phyloP scores from a whole-genome alignment of 2,329 filamentous ascomycete species.

The Pseudogymnoascus sp. region DNA sequence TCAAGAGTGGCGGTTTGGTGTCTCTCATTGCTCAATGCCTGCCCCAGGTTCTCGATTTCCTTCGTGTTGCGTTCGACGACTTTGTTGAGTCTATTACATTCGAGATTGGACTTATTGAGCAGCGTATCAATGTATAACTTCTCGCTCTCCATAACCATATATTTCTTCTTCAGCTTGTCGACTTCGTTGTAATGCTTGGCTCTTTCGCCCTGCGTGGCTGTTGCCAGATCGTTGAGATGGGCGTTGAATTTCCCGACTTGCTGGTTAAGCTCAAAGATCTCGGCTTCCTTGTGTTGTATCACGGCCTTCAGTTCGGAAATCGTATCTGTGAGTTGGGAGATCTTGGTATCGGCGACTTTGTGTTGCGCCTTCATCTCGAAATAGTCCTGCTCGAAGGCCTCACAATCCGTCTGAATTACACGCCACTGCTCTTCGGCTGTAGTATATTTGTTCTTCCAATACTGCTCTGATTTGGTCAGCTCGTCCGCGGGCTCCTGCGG shows the following conservation, averaged over 20 bases:
- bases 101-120: background rate
- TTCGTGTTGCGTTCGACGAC: background rate
- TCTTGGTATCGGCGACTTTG: background rate
- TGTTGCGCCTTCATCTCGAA: background rate
- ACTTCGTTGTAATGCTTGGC: background rate
- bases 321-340: background rate
- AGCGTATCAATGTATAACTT: background rate
- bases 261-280: background rate
- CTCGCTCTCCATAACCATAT: background rate
- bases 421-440: background rate
- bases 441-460: background rate
- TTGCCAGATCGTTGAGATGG: background rate
- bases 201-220: background rate
- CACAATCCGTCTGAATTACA: background rate
- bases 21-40: background rate
- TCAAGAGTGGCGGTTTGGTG: background rate
- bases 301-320: background rate
- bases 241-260: background rate
- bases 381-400: background rate
- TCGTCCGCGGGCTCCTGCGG: background rate
- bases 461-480: background rate
- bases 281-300: background rate
- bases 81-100: background rate
- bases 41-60: background rate
- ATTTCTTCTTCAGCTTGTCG: background rate